Evolutionary conservation across 2,329 filamentous ascomycete genomes (phyloP).

Genomic region (Alternaria conjuncta): DNA sequence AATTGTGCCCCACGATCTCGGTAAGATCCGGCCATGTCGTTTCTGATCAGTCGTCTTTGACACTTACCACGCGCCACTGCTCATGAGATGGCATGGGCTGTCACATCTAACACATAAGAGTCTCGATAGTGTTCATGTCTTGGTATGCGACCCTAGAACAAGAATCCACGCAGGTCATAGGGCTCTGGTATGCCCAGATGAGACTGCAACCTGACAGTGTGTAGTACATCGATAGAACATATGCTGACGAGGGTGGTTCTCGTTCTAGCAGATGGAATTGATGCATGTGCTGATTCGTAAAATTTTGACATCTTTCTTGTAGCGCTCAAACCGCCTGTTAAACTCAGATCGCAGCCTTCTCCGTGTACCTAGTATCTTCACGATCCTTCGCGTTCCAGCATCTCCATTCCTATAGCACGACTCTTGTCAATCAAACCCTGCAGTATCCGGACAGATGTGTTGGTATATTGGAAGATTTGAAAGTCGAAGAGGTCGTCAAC

Average conservation of each 20-base stretch:
- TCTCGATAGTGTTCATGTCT: background rate
- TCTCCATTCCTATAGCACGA: background rate
- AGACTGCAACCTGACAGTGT: background rate
- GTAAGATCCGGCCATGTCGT: background rate
- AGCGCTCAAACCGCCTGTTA: background rate
- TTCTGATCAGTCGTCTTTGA: background rate
- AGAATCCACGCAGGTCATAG: background rate
- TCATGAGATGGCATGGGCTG: background rate
- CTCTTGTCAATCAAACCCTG: background rate
- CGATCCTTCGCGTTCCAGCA: background rate
- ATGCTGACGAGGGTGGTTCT: background rate
- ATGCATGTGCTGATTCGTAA: background rate
- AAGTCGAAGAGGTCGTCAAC: background rate
- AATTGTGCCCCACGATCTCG: background rate
- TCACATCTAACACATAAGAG: background rate
- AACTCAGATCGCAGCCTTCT: background rate
- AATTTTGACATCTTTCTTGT: background rate
- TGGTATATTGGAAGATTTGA: background rate
- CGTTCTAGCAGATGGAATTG: background rate
- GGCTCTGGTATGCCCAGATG: background rate
- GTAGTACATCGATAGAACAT: background rate
- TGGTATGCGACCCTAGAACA: background rate
- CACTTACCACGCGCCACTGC: background rate
- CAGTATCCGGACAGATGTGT: background rate
- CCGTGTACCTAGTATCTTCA: background rate